Conservation (phyloP, 805 yeast genomes). For the Maudiozyma bulderi region DNA sequence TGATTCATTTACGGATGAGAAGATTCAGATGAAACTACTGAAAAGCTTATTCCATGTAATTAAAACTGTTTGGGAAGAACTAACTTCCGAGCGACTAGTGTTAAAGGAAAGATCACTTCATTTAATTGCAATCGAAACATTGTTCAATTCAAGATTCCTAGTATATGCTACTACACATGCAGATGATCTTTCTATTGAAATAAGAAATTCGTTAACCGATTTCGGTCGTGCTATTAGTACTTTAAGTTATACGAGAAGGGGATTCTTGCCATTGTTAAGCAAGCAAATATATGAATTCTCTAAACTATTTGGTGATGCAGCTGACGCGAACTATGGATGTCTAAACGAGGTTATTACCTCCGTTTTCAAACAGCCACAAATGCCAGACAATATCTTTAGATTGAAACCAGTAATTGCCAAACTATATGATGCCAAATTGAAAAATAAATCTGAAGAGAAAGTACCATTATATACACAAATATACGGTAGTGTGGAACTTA, state of each 20-base stretch:
- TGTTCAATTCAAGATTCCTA: slow-evolving; percentile 37
- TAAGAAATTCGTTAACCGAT: slow-evolving; percentile 6
- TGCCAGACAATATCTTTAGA: slow-evolving; percentile 44
- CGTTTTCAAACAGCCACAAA: slow-evolving; percentile 42
- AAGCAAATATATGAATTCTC: slow-evolving; percentile 39
- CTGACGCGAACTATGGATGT: slow-evolving; percentile 33
- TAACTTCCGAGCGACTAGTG: slow-evolving; percentile 50
- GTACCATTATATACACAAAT: slow-evolving; percentile 32
- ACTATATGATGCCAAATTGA: slow-evolving; percentile 37
- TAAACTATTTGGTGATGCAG: slow-evolving; percentile 30
- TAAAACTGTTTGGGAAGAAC: slow-evolving; percentile 44
- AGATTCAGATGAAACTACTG: not conserved
- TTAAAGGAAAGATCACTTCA: slow-evolving; percentile 61
- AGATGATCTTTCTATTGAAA: slow-evolving; percentile 24
- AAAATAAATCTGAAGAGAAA: slow-evolving; percentile 12
- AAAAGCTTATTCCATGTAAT: not conserved
- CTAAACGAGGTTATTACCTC: slow-evolving; percentile 39
- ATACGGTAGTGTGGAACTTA: slow-evolving; percentile 52
- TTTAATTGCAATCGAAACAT: slow-evolving; percentile 39
- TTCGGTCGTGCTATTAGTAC: slow-evolving; percentile 36
- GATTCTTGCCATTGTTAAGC: slow-evolving; percentile 54
- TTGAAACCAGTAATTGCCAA: slow-evolving; percentile 50
- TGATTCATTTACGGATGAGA: not conserved
- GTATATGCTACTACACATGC: slow-evolving; percentile 26
- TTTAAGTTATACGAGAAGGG: slow-evolving; percentile 53